Base-by-base conservation (phyloP, 179 eudicot species). In the Drosera spatulata region DNA sequence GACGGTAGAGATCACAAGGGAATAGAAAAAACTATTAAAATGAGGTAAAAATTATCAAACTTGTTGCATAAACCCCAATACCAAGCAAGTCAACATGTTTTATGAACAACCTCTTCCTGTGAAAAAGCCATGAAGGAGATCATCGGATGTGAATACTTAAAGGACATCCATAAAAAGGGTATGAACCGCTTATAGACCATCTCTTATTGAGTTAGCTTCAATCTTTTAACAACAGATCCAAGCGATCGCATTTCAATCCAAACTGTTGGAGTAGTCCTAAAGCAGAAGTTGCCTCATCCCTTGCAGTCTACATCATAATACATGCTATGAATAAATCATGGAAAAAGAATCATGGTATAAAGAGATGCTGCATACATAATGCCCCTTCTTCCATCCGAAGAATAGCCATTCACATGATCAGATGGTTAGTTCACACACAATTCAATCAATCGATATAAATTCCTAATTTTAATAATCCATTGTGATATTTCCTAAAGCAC, bases 61-160 rank as follows among this genome's bases (percentile, higher is more conserved):
- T 50, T 61, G 61, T 80, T 83, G 56, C 90, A 86, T 75, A 93
- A 69, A 67, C 79, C 78, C 99, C 99, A 93, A 71, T 82, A 85
- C 39, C 90, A 85, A 65, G 99, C 86, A 73, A 93, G 95, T 97
- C 99, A 93, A 60, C 99, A 93, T 70, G 88, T 86, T 86, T 93
- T 93, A 60, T 89, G 90, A 77, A 86, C 86, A 55, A 93, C 95
- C 80, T 93, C 99, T 78, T 89, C 99, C 99, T 88, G 68, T 62
- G 63, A 49, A 63, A 64, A 79, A 66, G 70, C 67, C 63, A 65
- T 62, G 69, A 77, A 69, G 65, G 67, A 65, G 59, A 66, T 76
- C 69, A 83, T 61, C 66, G 66, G 50, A 52, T 55, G 53, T 39
- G 52, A 57, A 51, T n/a, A 60, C 33, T 59, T 57, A 22, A 54